Evolutionary conservation across 352 stramenopile species (phyloP).

Genomic region (Phytopythium chamaehyphon): DNA sequence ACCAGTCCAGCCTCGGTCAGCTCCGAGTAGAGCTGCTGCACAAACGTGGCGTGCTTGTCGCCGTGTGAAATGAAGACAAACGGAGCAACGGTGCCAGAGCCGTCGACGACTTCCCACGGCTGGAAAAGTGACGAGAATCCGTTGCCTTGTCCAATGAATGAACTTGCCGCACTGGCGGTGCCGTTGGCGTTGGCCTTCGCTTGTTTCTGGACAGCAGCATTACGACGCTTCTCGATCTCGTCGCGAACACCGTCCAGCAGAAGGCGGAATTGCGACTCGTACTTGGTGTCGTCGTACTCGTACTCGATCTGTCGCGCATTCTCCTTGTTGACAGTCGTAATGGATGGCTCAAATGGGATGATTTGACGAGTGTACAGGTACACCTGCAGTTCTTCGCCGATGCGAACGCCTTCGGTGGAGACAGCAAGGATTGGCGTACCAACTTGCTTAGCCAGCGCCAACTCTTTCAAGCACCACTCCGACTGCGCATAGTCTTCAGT

Average conservation of each 20-base stretch:
- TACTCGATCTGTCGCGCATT: conserved; percentile 77
- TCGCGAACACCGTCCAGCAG: conserved; percentile 78
- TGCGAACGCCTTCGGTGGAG: conserved; percentile 58
- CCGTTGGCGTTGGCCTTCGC: conserved; percentile 25
- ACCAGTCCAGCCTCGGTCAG: conserved; percentile 44
- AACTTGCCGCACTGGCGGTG: conserved; percentile 18
- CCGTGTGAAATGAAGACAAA: conserved; percentile 83
- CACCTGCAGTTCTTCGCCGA: conserved; percentile 75
- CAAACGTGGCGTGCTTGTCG: conserved; percentile 67
- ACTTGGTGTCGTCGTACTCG: conserved; percentile 70
- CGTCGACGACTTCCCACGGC: conserved; percentile 44
- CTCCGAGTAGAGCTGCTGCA: conserved; percentile 59
- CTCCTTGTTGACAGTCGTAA: conserved; percentile 46
- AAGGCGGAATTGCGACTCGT: conserved; percentile 67
- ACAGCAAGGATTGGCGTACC: conserved; percentile 74
- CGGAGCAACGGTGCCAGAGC: conserved; percentile 19
- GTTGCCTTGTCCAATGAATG: conserved; percentile 4
- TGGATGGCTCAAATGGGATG: conserved; percentile 70
- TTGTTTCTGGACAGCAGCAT: conserved; percentile 36
- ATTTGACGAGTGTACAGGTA: conserved; percentile 83
- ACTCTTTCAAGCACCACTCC: conserved; percentile 83
- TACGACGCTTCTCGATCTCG: conserved; percentile 75
- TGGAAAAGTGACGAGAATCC: conserved; percentile 61
- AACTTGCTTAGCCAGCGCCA: conserved; percentile 77
- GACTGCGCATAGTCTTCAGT: conserved; percentile 78